Evolutionary conservation across 495 filamentous ascomycete species (phyloP), one percentile per base, ranked within the genome.

Genomic region (Lasiosphaeria ovina): DNA sequence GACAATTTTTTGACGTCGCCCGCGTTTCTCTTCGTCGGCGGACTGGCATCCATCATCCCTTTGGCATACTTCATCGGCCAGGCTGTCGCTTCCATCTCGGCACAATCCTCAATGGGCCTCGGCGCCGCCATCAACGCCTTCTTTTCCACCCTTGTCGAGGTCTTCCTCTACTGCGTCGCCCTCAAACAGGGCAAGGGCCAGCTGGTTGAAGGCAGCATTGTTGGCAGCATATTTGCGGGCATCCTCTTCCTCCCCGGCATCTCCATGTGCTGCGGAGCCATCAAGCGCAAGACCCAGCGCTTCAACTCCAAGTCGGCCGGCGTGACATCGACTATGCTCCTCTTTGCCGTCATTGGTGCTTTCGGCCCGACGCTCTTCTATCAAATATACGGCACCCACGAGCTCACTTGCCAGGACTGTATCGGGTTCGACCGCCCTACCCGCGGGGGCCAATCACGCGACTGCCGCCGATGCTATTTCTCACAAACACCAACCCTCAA

Each of bases 21-120:
- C 4, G 92, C 88, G 17, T 85, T 97, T 55, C 80, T 99, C 44
- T 99, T 99, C 74, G 82, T 86, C 4, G 79, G 91, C 3, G 89
- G 90, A 24, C 79, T 99, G 11, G 82, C 92, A 61, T 97, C 93
- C 48, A 93, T 98, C 71, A 96, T 98, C 51, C 94, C 94, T 24
- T 74, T 99, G n/a, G 94, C 94, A 35, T 98, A 99, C 74, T 99
- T 98, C 77, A 99, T 99, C 72, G 94, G 94, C 8, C 94, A 99
- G 74, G 94, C 94, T 54, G 94, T 99, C 47, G 94, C 94, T n/a
- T 98, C 94, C 38, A 98, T 99, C 65, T 98, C 94, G 14, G 94
- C 94, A 8, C 94, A 99, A 69, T 97, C 92, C 16, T 95, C 92
- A n/a, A 99, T 99, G 94, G 94, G 94, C n/a, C 81, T 99, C 35